Evolutionary conservation across 169 alveolate species (phyloP).

Genomic region (Plasmodium fragile): DNA sequence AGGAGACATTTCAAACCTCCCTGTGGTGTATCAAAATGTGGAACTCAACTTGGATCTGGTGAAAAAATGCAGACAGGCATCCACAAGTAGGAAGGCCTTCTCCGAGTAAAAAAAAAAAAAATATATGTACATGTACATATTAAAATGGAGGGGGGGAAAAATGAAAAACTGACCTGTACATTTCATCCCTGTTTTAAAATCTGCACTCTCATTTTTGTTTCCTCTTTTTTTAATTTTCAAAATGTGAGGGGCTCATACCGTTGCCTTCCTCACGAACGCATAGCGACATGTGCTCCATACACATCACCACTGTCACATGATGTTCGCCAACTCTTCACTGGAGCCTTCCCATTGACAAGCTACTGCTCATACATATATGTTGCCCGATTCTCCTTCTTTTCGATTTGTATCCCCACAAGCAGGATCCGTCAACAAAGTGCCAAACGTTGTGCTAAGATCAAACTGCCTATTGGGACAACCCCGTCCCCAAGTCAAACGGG

Average conservation of each 20-base stretch:
- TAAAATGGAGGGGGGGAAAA: not conserved
- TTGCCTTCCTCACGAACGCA: not conserved
- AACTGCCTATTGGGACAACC: not conserved
- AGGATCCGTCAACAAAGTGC: not conserved
- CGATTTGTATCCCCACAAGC: not conserved
- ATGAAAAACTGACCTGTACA: not conserved
- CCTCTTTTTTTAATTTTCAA: not conserved
- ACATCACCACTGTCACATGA: not conserved
- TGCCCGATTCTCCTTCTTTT: not conserved
- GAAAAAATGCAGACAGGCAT: constrained; percentile 42
- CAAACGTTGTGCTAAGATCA: constrained; percentile 4
- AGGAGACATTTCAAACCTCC: constrained; percentile 5
- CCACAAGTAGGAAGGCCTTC: not conserved
- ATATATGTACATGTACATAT: not conserved
- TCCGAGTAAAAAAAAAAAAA: not conserved
- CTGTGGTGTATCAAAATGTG: constrained; percentile 13
- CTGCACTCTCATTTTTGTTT: not conserved
- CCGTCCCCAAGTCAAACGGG: not conserved
- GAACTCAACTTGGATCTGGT: constrained; percentile 12
- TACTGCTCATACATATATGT: not conserved
- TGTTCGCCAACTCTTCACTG: not conserved
- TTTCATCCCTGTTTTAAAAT: not conserved
- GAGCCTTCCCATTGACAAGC: not conserved
- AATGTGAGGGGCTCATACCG: not conserved
- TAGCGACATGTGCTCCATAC: not conserved